Percentiles rank a stretch among this genome's conserved stretches.
phyloP scores from a whole-genome alignment of 257 asterid genomes.

The Petrea volubilis region DNA sequence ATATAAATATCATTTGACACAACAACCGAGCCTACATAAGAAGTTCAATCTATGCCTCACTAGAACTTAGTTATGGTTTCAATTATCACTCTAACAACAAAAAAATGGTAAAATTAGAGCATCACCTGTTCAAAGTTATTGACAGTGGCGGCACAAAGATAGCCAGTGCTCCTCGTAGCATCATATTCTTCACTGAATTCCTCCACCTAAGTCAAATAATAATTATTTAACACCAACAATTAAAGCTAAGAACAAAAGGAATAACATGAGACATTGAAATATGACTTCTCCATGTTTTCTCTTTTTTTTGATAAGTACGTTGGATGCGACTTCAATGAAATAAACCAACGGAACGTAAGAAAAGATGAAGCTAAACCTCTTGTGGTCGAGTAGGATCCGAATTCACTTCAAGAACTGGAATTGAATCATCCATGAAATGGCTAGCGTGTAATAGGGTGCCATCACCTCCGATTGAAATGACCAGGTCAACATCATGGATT shows the following conservation, averaged over 20 bases:
- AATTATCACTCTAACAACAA: slow-evolving; percentile 3
- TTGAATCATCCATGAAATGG: slow-evolving; percentile 74
- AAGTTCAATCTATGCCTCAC: too few species aligned
- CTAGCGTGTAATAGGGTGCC: slow-evolving; percentile 87
- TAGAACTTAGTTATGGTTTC: too few species aligned
- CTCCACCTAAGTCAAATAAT: slow-evolving; percentile 51
- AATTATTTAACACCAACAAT: not conserved
- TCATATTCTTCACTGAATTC: slow-evolving; percentile 74
- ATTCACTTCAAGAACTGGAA: slow-evolving; percentile 88
- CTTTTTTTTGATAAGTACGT: too few species aligned
- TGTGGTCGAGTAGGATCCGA: slow-evolving; percentile 87
- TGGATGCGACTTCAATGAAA: not conserved
- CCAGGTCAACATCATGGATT: slow-evolving; percentile 75
- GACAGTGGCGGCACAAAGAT: slow-evolving; percentile 86
- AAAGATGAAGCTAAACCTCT: slow-evolving; percentile 55
- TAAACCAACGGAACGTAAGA: not conserved
- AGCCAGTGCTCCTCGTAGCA: slow-evolving; percentile 94
- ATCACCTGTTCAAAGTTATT: slow-evolving; percentile 76
- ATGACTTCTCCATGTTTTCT: too few species aligned
- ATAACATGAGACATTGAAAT: too few species aligned
- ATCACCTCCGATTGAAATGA: slow-evolving; percentile 88
- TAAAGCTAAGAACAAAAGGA: not conserved
- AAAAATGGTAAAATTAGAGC: not conserved
- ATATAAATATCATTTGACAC: too few species aligned
- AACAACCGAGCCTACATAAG: too few species aligned